Conservation (phyloP, 1,284 basidiomycete genomes). For the Cutaneotrichosporon cyanovorans region DNA sequence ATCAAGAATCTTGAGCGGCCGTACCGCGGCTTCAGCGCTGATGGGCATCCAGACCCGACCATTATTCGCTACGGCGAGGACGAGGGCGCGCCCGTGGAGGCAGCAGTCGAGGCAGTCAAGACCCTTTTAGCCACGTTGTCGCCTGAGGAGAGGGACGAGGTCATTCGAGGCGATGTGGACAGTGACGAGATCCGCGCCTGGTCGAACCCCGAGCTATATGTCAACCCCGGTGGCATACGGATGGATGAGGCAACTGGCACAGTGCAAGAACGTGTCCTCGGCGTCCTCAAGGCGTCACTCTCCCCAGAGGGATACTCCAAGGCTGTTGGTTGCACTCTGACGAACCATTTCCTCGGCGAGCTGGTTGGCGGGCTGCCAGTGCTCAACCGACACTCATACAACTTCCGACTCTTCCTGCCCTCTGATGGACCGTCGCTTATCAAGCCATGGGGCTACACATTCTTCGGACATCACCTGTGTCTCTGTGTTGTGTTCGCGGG, state of each 20-base stretch:
- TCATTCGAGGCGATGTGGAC: constrained; percentile 26
- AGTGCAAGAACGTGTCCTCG: constrained; percentile 26
- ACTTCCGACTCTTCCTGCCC: constrained; percentile 35
- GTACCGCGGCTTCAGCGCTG: constrained; percentile 31
- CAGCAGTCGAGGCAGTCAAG: constrained; percentile 25
- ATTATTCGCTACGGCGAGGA: constrained; percentile 29
- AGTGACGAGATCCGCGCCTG: constrained; percentile 37
- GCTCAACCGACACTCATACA: constrained; percentile 40
- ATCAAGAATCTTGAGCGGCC: constrained; percentile 29
- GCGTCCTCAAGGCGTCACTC: constrained; percentile 30
- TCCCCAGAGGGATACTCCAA: constrained; percentile 35
- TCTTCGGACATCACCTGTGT: constrained; percentile 43
- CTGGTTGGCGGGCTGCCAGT: constrained; percentile 35
- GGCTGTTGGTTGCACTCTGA: constrained; percentile 33
- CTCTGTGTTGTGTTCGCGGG: constrained; percentile 38
- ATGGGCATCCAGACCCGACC: constrained; percentile 27
- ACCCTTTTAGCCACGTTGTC: constrained; percentile 19
- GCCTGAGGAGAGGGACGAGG: constrained; percentile 17
- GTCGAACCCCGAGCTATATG: constrained; percentile 41
- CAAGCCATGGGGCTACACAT: constrained; percentile 36
- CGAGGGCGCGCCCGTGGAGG: constrained; percentile 35
- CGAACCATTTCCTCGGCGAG: constrained; percentile 40
- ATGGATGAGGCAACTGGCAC: constrained; percentile 32
- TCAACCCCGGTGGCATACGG: constrained; percentile 39
- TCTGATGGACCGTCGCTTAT: constrained; percentile 5